Evolutionary conservation across 306 rosid species (phyloP).

Genomic region (Vicia villosa): DNA sequence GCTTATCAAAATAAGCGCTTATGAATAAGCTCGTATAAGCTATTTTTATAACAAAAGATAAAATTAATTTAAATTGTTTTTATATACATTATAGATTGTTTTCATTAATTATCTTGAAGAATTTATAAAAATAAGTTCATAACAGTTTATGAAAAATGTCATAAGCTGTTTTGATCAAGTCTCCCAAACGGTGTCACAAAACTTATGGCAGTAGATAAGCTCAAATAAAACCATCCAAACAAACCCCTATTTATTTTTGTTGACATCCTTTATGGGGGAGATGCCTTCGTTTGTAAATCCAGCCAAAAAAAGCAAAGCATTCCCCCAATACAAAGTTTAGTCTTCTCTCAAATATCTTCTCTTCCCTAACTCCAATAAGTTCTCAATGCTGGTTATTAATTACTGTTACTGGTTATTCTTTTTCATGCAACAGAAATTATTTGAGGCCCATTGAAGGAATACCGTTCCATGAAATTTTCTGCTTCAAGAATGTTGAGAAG

Average conservation of each 20-base stretch:
- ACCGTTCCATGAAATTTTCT: constrained; percentile 71
- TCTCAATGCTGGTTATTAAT: constrained; percentile 11
- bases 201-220: too few relatives aligned
- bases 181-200: too few relatives aligned
- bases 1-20: too few relatives aligned
- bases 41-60: too few relatives aligned
- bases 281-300: background rate
- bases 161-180: too few relatives aligned
- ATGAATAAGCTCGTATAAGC: too few relatives aligned
- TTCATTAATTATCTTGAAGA: too few relatives aligned
- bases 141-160: too few relatives aligned
- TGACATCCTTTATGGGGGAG: background rate
- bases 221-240: too few relatives aligned
- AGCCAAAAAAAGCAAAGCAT: background rate
- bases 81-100: too few relatives aligned
- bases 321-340: background rate
- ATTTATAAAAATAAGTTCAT: too few relatives aligned
- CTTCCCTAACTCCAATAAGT: background rate
- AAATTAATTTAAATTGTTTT: too few relatives aligned
- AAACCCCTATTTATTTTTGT: constrained; percentile 17
- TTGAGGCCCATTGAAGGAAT: constrained; percentile 70
- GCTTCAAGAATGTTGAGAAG: constrained; percentile 81
- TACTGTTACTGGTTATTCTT: constrained; percentile 26
- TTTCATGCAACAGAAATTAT: constrained; percentile 61
- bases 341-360: constrained; percentile 1